A percentile compares a stretch with the other conserved stretches of the same genome.
Conservation (phyloP, 176 grass and related monocot species). For the Cenchrus americanus region DNA sequence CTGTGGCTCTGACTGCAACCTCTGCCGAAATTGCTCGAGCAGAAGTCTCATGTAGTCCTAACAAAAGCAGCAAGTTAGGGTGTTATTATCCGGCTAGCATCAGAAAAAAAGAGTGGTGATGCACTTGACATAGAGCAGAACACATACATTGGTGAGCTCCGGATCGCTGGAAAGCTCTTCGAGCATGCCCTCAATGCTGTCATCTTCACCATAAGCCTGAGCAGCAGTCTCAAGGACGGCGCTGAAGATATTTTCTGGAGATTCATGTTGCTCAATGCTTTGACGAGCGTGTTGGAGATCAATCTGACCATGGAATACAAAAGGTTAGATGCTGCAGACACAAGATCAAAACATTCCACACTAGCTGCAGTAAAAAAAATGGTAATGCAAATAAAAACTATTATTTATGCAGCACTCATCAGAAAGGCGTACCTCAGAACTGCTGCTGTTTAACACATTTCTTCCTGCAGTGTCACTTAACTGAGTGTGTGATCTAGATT, state of each 20-base stretch:
- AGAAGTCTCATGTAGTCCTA: slow-evolving; percentile 49
- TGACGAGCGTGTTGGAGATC: slow-evolving; percentile 65
- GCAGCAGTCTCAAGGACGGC: slow-evolving; percentile 68
- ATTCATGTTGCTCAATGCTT: slow-evolving; percentile 65
- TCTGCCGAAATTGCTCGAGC: slow-evolving; percentile 41
- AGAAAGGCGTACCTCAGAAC: slow-evolving; percentile 49
- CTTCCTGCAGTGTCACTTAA: slow-evolving; percentile 25
- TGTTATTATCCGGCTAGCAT: neutral
- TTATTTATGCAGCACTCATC: neutral
- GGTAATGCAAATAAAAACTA: neutral
- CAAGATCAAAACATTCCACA: neutral
- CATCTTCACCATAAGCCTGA: slow-evolving; percentile 53
- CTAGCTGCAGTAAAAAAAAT: neutral
- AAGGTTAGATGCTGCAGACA: neutral
- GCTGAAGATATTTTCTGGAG: slow-evolving; percentile 65
- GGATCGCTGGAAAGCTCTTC: slow-evolving; percentile 58
- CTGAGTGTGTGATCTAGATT: slow-evolving; percentile 34
- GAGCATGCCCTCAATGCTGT: slow-evolving; percentile 49
- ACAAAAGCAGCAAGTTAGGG: neutral
- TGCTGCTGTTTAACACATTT: slow-evolving; percentile 1
- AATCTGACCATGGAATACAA: slow-evolving; percentile 51
- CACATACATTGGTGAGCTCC: slow-evolving; percentile 74
- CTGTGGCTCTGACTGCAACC: slow-evolving; percentile 41
- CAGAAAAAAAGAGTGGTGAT: neutral
- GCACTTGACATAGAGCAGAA: neutral